These are phyloP conservation scores for Paramarasmius palmivorus DNA, from an alignment of 1,284 basidiomycete species.

Conservation along the genomic window DNA sequence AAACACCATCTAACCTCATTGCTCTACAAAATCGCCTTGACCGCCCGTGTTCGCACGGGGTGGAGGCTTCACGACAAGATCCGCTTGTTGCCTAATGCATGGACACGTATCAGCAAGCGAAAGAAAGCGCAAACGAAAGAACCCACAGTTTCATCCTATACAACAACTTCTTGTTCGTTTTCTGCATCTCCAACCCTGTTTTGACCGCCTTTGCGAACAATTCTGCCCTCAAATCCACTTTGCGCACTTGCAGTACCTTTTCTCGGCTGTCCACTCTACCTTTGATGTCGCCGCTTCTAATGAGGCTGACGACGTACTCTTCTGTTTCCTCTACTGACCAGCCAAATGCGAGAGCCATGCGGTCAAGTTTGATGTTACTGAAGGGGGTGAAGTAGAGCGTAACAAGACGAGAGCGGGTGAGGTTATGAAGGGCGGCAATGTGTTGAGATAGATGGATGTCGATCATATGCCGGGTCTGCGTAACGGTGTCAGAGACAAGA, in stretches of 20 bases:
- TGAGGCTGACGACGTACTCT: conserved; percentile 68
- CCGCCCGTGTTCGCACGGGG: no score
- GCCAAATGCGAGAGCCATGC: conserved; percentile 83
- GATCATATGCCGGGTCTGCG: conserved; percentile 69
- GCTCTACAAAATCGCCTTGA: no score
- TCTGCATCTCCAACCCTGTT: conserved; percentile 67
- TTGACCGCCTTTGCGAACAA: conserved; percentile 76
- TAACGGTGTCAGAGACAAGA: neutral
- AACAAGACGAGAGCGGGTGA: conserved; percentile 13
- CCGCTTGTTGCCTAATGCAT: conserved; percentile 63
- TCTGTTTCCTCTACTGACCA: conserved; percentile 73
- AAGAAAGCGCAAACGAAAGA: neutral
- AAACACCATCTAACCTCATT: no score
- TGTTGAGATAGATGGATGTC: conserved; percentile 67
- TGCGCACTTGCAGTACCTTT: conserved; percentile 76
- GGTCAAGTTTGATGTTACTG: conserved; percentile 62
- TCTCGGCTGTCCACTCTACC: conserved; percentile 81
- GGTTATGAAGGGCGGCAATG: conserved; percentile 4
- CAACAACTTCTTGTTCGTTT: conserved; percentile 72
- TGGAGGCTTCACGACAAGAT: conserved; percentile 51
- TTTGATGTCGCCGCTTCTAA: conserved; percentile 73
- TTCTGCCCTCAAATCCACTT: conserved; percentile 70
- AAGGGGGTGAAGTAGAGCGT: conserved; percentile 14
- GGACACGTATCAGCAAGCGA: conserved; percentile 10
- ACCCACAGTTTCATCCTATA: conserved; percentile 76